Evolutionary conservation across 1,284 basidiomycete genomes (phyloP).

Genomic region (Ganoderma sinense): DNA sequence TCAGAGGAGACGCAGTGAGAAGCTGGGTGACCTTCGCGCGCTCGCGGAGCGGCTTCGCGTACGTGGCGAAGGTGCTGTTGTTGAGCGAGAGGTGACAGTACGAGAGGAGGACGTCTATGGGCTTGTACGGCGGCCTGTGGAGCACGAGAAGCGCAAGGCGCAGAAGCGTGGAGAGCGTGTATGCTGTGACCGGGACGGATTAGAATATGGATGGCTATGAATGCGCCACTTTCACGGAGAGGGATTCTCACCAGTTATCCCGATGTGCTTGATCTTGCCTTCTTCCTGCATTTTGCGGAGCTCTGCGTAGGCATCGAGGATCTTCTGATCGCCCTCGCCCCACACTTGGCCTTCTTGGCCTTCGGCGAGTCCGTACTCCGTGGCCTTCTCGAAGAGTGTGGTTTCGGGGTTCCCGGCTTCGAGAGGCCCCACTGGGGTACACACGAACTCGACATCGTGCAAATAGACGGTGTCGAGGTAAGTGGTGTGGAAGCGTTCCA

Average conservation of each 20-base stretch:
- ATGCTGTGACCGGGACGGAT: conserved; percentile 54
- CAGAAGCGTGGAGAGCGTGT: conserved; percentile 89
- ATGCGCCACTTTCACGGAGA: neutral
- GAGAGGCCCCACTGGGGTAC: conserved; percentile 59
- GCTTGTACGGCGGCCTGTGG: conserved; percentile 66
- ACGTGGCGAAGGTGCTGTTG: conserved; percentile 72
- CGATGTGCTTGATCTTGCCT: conserved; percentile 83
- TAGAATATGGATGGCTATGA: neutral
- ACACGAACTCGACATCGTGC: conserved; percentile 93
- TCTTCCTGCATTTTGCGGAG: conserved; percentile 81
- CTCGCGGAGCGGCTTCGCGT: conserved; percentile 63
- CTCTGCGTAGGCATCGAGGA: conserved; percentile 79
- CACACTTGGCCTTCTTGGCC: conserved; percentile 66
- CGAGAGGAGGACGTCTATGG: conserved; percentile 84
- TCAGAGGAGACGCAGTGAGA: conserved; percentile 88
- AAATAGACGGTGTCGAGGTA: conserved; percentile 91
- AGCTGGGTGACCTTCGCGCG: conserved; percentile 78
- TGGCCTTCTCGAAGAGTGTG: conserved; percentile 59
- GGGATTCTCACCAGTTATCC: conserved; percentile 74
- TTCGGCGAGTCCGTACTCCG: conserved; percentile 66
- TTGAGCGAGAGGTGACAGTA: conserved; percentile 92
- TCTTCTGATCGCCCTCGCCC: conserved; percentile 82
- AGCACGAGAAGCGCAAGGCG: conserved; percentile 82
- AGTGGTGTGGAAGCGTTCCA: conserved; percentile 78
- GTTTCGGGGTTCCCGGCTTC: conserved; percentile 60